Evolutionary conservation across 164 flowering plant genomes (phyloP), one percentile per base, ranked within the genome.

Genomic region (Buxus sempervirens): DNA sequence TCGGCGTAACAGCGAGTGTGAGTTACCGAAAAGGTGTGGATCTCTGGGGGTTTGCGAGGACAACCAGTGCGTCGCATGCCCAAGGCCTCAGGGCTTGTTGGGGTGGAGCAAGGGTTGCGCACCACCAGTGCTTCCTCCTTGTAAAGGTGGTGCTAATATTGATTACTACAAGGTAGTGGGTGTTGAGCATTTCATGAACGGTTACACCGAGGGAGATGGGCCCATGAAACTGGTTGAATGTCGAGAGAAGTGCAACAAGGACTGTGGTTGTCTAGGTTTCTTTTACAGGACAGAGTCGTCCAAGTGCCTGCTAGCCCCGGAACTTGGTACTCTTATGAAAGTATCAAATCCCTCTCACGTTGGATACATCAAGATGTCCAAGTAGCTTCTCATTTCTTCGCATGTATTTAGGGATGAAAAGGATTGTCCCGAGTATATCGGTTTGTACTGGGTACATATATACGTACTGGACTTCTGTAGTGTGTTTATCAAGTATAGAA

Each of bases 121-220:
- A n/a, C n/a, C n/a, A n/a, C n/a, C n/a, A n/a, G n/a, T n/a, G n/a
- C n/a, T n/a, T n/a, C n/a, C n/a, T n/a, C n/a, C n/a, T n/a, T n/a
- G n/a, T n/a, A n/a, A n/a, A n/a, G n/a, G n/a, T n/a, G n/a, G n/a
- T n/a, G n/a, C n/a, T n/a, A n/a, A n/a, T n/a, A 69, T 65, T 20
- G 65, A 71, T 9, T 82, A 82, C 68, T 82, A 76, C 53, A 80
- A 74, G 42, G 62, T 84, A 28, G 82, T 57, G 55, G 84, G 88
- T 0, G 82, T 80, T 5, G 82, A 80, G 41, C 83, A 80, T 60
- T 84, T 74, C 60, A 62, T 76, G 69, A 73, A 56, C 21, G 72
- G 41, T 15, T 54, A 68, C 13, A n/a, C n/a, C n/a, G n/a, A n/a
- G n/a, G n/a, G n/a, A n/a, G n/a, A n/a, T n/a, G n/a, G n/a, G n/a